Evolutionary conservation across 768 basidiomycete genomes (phyloP), one percentile per base, ranked within the genome.

Genomic region (Kwoniella botswanensis): DNA sequence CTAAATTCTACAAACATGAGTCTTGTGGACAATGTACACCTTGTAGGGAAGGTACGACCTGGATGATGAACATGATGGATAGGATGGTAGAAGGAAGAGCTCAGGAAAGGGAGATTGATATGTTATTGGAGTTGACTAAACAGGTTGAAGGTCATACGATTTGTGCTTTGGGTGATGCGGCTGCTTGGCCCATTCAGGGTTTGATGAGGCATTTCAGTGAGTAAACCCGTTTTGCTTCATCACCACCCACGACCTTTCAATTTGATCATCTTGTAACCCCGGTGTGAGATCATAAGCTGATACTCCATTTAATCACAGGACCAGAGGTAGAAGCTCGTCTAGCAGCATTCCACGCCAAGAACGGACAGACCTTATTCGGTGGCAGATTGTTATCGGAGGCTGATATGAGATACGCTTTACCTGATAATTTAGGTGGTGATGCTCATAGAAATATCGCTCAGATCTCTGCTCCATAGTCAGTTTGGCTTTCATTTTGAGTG

Each of bases 61-160:
- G 96, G 96, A 93, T 99, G 92, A 93, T 92, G 89, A 96, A 98
- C 85, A 98, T 98, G 94, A 99, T 99, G 96, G 88, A 93, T 82
- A 90, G 96, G 58, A 89, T 99, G 87, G 93, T 92, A 18, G 92
- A 93, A 80, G 96, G 96, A 2, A 88, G 95, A 12, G 93, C 91
- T 0, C 93, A 95, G 79, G 87, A 88, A 74, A 90, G 96, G 69
- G 96, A 99, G 86, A 98, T 99, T 69, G 96, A 98, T 84, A 98
- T 98, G 96, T 87, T 99, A 13, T 88, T 95, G 35, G 96, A 98
- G 84, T 84, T 98, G 55, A 98, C 94, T 2, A 97, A 96, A 89
- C 94, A 97, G 89, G 87, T 98, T 22, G 94, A 96, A 84, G 94
- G 94, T 13, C 92, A 93, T 72, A 98, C 95, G 15, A 98, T 98